Conservation (phyloP, 1,284 basidiomycete species). For the Amylostereum areolatum region DNA sequence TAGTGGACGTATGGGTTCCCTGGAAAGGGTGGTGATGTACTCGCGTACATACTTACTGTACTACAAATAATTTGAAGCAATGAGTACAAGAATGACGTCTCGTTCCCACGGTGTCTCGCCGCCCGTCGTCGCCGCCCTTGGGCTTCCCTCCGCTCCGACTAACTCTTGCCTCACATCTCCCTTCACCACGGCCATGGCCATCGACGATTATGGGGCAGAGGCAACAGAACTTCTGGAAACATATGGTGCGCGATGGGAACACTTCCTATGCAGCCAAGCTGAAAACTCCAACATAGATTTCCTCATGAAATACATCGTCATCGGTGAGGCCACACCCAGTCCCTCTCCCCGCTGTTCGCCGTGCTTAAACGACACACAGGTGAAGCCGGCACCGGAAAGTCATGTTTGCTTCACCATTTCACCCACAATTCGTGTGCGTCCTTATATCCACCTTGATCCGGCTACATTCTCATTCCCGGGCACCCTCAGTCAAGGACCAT, state of each 20-base stretch:
- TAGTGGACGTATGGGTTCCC: conserved; percentile 84
- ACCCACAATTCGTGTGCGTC: conserved; percentile 88
- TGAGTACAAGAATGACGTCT: neutral
- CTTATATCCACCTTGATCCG: conserved; percentile 4
- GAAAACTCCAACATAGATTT: conserved; percentile 58
- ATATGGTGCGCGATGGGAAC: conserved; percentile 57
- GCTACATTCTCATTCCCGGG: conserved; percentile 2
- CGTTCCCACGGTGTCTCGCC: neutral
- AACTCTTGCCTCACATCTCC: conserved; percentile 4
- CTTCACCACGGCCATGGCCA: conserved; percentile 34
- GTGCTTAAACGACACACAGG: conserved; percentile 41
- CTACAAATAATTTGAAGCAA: too few species aligned
- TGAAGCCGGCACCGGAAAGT: conserved; percentile 95
- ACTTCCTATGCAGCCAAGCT: neutral
- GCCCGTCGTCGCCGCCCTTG: neutral
- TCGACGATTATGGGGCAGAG: conserved; percentile 63
- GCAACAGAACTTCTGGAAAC: conserved; percentile 90
- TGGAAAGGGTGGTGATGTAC: conserved; percentile 79
- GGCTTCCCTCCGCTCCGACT: conserved; percentile 1
- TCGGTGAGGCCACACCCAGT: conserved; percentile 50
- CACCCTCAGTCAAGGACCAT: conserved; percentile 80
- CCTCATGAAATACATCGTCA: conserved; percentile 95
- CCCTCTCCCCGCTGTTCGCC: neutral
- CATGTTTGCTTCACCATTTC: conserved; percentile 92
- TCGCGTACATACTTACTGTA: too few species aligned